Evolutionary conservation across 176 grass and related monocot species (phyloP).

Genomic region (Cenchrus americanus): DNA sequence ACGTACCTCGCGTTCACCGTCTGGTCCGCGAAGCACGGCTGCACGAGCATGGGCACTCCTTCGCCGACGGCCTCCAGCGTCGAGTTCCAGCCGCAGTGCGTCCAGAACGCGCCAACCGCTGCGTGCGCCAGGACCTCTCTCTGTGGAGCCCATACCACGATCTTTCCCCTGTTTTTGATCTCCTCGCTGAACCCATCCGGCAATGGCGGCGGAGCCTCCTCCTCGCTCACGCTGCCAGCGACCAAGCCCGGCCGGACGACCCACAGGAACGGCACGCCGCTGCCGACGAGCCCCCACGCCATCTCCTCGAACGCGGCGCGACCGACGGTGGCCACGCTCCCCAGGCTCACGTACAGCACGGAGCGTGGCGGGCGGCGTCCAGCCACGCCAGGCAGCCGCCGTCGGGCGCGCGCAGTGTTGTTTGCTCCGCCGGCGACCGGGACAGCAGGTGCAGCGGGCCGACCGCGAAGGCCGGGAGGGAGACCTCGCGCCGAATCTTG

Average conservation of each 20-base stretch:
- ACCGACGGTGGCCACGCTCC: too few relatives aligned
- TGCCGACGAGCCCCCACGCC: background rate
- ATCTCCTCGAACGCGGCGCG: too few relatives aligned
- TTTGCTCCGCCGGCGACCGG: too few relatives aligned
- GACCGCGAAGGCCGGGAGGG: background rate
- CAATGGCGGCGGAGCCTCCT: background rate
- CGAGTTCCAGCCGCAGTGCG: conserved; percentile 67
- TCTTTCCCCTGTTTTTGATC: background rate
- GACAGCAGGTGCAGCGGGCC: conserved; percentile 34
- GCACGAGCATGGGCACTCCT: conserved; percentile 48
- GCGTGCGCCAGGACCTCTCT: conserved; percentile 39
- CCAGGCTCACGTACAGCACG: too few relatives aligned
- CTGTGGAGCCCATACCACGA: conserved; percentile 42
- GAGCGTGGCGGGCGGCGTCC: too few relatives aligned
- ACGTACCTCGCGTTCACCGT: conserved; percentile 44
- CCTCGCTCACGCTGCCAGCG: background rate
- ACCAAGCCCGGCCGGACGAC: conserved; percentile 36
- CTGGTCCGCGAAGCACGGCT: conserved; percentile 56
- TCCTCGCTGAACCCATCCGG: background rate
- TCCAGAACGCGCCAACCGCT: conserved; percentile 24
- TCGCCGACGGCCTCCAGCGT: conserved; percentile 27
- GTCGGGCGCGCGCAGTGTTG: too few relatives aligned
- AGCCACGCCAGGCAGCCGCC: too few relatives aligned
- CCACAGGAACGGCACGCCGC: conserved; percentile 42
- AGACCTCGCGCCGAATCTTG: background rate